Percentiles rank a stretch among this genome's conserved stretches.
phyloP scores from a whole-genome alignment of 2,329 filamentous ascomycete genomes.

The Nakataea oryzae region DNA sequence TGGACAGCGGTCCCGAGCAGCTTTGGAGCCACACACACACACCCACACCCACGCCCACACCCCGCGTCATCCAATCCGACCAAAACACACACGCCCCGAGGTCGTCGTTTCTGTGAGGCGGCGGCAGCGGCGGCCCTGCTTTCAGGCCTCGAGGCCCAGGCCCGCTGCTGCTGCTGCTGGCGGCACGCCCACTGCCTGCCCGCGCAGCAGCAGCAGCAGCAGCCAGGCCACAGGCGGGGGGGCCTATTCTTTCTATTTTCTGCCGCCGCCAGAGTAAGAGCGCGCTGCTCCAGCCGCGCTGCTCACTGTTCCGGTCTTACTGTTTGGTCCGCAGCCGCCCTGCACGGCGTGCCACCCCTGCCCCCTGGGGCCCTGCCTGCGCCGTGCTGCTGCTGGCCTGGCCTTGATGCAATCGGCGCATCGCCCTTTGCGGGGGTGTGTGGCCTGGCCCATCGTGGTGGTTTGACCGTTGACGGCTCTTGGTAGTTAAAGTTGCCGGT shows the following conservation, averaged over 20 bases:
- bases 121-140: too few relatives aligned
- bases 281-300: neutral
- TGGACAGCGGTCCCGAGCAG: neutral
- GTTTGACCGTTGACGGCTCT: too few relatives aligned
- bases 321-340: neutral
- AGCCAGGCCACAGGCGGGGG: too few relatives aligned
- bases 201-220: neutral
- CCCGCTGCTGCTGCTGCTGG: too few relatives aligned
- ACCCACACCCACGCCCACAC: neutral
- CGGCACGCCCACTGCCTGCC: neutral
- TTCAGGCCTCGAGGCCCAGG: neutral
- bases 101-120: too few relatives aligned
- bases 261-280: neutral
- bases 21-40: neutral
- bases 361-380: neutral
- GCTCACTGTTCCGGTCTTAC: slow-evolving; percentile 5
- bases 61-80: neutral
- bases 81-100: too few relatives aligned
- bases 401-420: neutral
- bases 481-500: neutral
- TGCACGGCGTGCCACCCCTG: neutral
- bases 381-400: neutral
- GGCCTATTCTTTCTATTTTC: neutral
- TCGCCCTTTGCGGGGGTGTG: neutral
- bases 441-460: neutral